These are phyloP conservation scores for Solanum arcanum DNA, from an alignment of 257 asterid genomes.

Conservation along the genomic window DNA sequence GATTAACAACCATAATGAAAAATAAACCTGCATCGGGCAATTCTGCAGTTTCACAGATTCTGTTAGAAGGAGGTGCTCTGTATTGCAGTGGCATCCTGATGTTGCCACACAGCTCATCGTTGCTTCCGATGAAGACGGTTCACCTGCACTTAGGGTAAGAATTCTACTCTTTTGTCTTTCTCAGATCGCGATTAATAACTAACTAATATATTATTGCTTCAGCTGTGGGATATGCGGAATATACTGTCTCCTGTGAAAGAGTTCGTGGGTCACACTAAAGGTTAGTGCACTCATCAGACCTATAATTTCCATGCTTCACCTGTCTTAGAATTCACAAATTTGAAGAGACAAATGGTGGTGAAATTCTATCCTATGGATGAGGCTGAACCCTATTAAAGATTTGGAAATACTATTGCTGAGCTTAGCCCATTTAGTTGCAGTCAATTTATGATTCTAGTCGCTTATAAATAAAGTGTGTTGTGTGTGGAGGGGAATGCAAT, in stretches of 20 bases:
- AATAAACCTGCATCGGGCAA: not conserved
- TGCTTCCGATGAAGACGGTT: conserved; percentile 93
- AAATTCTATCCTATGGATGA: not conserved
- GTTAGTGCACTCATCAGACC: conserved; percentile 17
- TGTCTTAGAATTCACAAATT: not conserved
- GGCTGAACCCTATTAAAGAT: not conserved
- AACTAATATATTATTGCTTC: conserved; percentile 16
- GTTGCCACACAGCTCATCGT: conserved; percentile 86
- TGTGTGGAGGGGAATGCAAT: not conserved
- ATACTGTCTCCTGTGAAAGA: conserved; percentile 82
- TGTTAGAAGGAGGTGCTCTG: conserved; percentile 79
- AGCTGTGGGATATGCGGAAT: conserved; percentile 99
- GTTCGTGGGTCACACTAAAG: conserved; percentile 90
- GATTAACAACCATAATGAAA: not conserved
- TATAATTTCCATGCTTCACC: not conserved
- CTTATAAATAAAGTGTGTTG: not conserved
- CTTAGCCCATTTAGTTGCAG: not conserved
- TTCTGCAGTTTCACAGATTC: conserved; percentile 79
- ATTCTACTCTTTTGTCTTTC: not conserved
- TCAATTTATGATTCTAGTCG: not conserved
- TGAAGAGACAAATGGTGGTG: not conserved
- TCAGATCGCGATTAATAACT: not conserved
- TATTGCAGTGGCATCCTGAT: conserved; percentile 97
- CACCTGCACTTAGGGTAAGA: conserved; percentile 81
- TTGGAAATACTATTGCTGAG: not conserved